Evolutionary conservation across 2,329 filamentous ascomycete species (phyloP), one percentile per base, ranked within the genome.

Genomic region (Plenodomus biglobosus): DNA sequence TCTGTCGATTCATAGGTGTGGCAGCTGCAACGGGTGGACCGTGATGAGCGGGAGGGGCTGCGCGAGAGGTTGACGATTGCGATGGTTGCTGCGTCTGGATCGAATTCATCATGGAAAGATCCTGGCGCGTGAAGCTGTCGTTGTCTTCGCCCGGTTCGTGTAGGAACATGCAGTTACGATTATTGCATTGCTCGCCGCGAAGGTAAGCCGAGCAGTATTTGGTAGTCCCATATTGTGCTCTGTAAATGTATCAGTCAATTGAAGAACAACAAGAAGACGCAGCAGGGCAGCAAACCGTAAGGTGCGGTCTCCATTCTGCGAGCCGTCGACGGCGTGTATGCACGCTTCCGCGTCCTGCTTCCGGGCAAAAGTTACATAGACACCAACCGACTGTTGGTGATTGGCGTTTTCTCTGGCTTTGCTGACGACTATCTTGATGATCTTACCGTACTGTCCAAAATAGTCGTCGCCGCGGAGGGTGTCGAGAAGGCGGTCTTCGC

Each of bases 161-260:
- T 42, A 99, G 75, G 72, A 99, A 99, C 84, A 96, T 99, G 77
- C 94, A 99, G 55, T 94, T 92, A 42, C 92, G 85, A 66, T 99
- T 99, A 47, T 89, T 91, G 73, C 94, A 99, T 58, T 86, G 87
- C 72, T 99, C 94, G 59, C 95, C 91, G 48, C 95, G 88, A 16
- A 99, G 80, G 78, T 95, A 99, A 3, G 94, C 92, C 0, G 94
- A 99, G 72, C 94, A 99, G 73, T 99, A 99, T 71, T 99, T 99
- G 3, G 94, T 99, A 0, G 94, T 99, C 19, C 94, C 94, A 57
- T 86, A 86, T 68, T 87, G 85, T 11, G 85, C 85, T 59, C 85
- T 83, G 48, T 44, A 21, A 16, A 36, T 2, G 22, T 15, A 46
- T 68, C 8, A 70, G 62, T 48, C 48, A 55, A 48, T 42, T 49